A percentile compares a stretch with the other conserved stretches of the same genome.
phyloP scores from a whole-genome alignment of 805 yeast genomes.

The Cyberlindnera lachancei region DNA sequence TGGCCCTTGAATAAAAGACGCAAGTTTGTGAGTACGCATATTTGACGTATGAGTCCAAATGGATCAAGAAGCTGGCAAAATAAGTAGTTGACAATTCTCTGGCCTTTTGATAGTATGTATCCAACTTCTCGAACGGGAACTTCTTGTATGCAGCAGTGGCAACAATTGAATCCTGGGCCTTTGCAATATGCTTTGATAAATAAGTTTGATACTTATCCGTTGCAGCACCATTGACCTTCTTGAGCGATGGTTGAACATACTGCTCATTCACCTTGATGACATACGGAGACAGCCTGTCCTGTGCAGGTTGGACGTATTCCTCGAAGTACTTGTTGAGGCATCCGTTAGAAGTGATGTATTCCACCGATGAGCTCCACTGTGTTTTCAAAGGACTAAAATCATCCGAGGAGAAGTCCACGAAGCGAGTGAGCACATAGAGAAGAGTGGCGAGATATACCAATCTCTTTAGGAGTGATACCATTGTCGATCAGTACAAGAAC shows the following conservation, averaged over 20 bases:
- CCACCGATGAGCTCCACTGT: conserved; percentile 8
- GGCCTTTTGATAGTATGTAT: not conserved
- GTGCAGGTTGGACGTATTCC: conserved; percentile 14
- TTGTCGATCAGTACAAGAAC: too few relatives aligned
- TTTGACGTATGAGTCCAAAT: conserved; percentile 1
- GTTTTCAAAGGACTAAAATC: conserved; percentile 19
- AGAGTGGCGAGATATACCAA: conserved; percentile 9
- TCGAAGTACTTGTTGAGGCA: conserved; percentile 17
- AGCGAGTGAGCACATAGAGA: conserved; percentile 7
- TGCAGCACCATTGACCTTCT: conserved; percentile 1
- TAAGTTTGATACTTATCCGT: conserved; percentile 9
- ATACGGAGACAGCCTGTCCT: conserved; percentile 8
- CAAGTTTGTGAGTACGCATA: conserved; percentile 4
- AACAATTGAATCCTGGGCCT: conserved; percentile 1
- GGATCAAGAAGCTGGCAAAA: conserved; percentile 7
- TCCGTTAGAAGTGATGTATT: conserved; percentile 6
- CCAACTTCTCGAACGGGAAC: not conserved
- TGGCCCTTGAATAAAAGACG: too few relatives aligned
- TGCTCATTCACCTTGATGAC: conserved; percentile 3
- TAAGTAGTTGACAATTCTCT: conserved; percentile 4
- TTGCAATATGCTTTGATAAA: conserved; percentile 9
- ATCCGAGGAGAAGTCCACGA: conserved; percentile 17
- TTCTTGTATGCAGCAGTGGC: too few relatives aligned
- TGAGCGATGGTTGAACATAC: conserved; percentile 9
- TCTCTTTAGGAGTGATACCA: conserved; percentile 11